A percentile compares a stretch with the other conserved stretches of the same genome.
phyloP scores from a whole-genome alignment of 257 asterid genomes.

The Solanum lignicaule region DNA sequence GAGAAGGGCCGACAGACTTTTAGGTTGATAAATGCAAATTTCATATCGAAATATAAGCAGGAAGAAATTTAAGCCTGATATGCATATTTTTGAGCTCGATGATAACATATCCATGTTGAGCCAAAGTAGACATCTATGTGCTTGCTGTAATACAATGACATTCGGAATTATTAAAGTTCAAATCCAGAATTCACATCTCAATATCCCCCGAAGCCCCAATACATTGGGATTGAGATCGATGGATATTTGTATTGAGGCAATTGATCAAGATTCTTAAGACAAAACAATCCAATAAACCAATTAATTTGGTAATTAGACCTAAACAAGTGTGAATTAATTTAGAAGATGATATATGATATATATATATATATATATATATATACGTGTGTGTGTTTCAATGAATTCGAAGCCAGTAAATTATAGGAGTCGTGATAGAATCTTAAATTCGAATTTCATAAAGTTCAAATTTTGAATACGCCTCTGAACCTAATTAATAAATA shows the following conservation, averaged over 20 bases:
- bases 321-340: neutral
- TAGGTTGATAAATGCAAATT: neutral
- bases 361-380: too few relatives aligned
- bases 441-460: rapidly evolving
- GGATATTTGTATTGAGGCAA: neutral
- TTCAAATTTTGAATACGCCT: neutral
- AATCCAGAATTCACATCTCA: neutral
- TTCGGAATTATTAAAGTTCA: neutral
- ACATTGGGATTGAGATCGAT: neutral
- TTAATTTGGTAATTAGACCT: neutral
- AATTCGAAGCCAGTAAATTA: neutral
- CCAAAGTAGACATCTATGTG: neutral
- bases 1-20: neutral
- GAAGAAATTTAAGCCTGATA: neutral
- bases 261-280: neutral
- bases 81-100: neutral
- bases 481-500: too few relatives aligned
- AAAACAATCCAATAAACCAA: neutral
- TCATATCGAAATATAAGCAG: neutral
- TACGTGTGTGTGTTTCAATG: too few relatives aligned
- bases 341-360: neutral
- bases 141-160: neutral
- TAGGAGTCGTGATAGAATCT: neutral
- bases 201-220: neutral
- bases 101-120: neutral